Evolutionary conservation across 768 basidiomycete species (phyloP).

Genomic region (Xerocomus spinulosus): DNA sequence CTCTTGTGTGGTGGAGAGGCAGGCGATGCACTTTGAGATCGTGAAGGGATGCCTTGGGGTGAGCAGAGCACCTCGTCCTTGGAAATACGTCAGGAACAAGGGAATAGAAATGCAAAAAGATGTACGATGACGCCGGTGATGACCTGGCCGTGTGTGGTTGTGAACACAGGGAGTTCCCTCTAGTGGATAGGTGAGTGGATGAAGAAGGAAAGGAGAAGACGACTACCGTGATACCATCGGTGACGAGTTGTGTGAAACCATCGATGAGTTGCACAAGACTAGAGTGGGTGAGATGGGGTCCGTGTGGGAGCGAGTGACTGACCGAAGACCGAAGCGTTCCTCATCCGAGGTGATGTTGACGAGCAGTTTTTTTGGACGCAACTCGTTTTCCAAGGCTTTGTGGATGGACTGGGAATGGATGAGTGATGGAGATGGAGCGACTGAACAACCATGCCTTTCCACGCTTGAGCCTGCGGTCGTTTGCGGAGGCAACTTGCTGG

Average conservation of each 20-base stretch:
- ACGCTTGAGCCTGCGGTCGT: constrained; percentile 49
- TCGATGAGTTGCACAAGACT: constrained; percentile 74
- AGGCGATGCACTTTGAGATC: constrained; percentile 10
- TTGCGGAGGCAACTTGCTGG: constrained; percentile 45
- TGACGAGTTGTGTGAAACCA: constrained; percentile 50
- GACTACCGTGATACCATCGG: constrained; percentile 47
- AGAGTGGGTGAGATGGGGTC: neutral
- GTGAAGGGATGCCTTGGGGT: no score
- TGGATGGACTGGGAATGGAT: constrained; percentile 55
- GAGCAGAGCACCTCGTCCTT: constrained; percentile 50
- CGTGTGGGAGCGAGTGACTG: constrained; percentile 12
- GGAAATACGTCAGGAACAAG: constrained; percentile 3
- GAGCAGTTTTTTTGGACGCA: constrained; percentile 51
- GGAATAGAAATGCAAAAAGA: neutral
- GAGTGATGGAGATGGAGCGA: neutral
- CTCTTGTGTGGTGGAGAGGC: constrained; percentile 28
- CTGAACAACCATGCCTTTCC: constrained; percentile 46
- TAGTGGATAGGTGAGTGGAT: constrained; percentile 22
- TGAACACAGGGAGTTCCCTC: constrained; percentile 86
- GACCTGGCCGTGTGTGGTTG: constrained; percentile 58
- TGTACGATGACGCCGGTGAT: constrained; percentile 74
- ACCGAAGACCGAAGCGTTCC: constrained; percentile 79
- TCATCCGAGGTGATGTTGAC: constrained; percentile 54
- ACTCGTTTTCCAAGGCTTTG: constrained; percentile 68
- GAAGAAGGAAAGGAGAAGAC: neutral